Evolutionary conservation across 495 filamentous ascomycete genomes (phyloP).

Genomic region (Aspergillus steynii): DNA sequence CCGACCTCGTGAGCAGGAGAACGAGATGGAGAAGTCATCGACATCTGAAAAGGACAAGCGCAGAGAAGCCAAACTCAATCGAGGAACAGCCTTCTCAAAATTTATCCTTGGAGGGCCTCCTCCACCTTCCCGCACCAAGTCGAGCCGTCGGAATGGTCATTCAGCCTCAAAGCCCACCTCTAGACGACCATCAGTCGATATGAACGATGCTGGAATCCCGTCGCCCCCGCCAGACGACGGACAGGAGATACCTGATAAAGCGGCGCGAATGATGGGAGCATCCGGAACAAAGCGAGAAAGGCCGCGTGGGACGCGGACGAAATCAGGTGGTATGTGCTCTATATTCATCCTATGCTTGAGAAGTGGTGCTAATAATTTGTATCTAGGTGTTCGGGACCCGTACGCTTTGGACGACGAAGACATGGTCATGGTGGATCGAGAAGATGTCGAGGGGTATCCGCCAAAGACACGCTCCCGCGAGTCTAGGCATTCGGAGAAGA

Average conservation of each 20-base stretch:
- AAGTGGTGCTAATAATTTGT: conserved; percentile 9
- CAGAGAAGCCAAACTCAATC: conserved; percentile 42
- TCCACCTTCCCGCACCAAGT: conserved; percentile 51
- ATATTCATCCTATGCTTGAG: not conserved
- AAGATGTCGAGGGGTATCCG: conserved; percentile 41
- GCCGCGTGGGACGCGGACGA: conserved; percentile 36
- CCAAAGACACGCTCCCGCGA: conserved; percentile 37
- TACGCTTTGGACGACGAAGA: conserved; percentile 62
- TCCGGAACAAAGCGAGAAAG: conserved; percentile 38
- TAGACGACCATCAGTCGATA: conserved; percentile 52
- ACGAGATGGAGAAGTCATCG: conserved; percentile 54
- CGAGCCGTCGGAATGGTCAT: conserved; percentile 40
- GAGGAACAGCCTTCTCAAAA: conserved; percentile 50
- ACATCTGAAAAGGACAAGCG: conserved; percentile 53
- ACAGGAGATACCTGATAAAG: conserved; percentile 52
- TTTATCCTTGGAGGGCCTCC: conserved; percentile 50
- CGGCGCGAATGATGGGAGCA: conserved; percentile 61
- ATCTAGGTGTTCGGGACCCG: conserved; percentile 52
- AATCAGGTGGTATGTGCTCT: conserved; percentile 35
- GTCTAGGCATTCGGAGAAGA: conserved; percentile 37
- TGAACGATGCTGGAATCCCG: conserved; percentile 47
- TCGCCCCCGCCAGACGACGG: conserved; percentile 55
- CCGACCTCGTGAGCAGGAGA: conserved; percentile 42
- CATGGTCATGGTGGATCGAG: conserved; percentile 54
- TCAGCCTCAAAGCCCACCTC: conserved; percentile 43